phyloP scores from a whole-genome alignment of 2,329 filamentous ascomycete genomes.

The Didymella segeticola region DNA sequence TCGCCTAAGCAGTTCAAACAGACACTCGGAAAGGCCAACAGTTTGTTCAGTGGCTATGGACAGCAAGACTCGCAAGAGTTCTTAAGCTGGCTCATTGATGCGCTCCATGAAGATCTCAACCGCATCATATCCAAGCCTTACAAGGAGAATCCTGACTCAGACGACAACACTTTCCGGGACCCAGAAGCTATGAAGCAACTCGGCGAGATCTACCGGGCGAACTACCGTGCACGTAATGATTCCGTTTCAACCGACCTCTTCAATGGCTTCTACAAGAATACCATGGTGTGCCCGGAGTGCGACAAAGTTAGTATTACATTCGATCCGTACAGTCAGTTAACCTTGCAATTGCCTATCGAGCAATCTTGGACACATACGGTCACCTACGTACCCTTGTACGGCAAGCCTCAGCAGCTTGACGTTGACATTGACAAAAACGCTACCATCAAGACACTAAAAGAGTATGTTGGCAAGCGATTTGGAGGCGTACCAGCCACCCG shows the following conservation, averaged over 20 bases:
- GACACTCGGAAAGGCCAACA: conserved; percentile 79
- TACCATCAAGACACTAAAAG: conserved; percentile 72
- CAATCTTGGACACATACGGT: conserved; percentile 79
- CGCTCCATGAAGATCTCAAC: conserved; percentile 92
- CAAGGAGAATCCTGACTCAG: conserved; percentile 96
- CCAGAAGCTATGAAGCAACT: conserved; percentile 80
- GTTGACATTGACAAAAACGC: conserved; percentile 83
- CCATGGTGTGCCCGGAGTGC: conserved; percentile 87
- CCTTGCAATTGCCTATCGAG: conserved; percentile 86
- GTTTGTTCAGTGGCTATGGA: conserved; percentile 89
- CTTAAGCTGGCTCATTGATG: conserved; percentile 91
- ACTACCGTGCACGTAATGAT: conserved; percentile 90
- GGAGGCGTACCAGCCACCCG: conserved; percentile 61
- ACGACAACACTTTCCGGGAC: conserved; percentile 91
- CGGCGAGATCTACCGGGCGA: conserved; percentile 87
- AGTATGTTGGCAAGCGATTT: conserved; percentile 63
- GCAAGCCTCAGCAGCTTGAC: conserved; percentile 72
- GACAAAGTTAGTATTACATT: conserved; percentile 98
- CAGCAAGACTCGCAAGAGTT: conserved; percentile 99
- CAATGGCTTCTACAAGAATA: conserved; percentile 98
- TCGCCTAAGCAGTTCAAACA: conserved; percentile 83
- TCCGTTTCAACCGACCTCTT: conserved; percentile 96
- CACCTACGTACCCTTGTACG: conserved; percentile 78
- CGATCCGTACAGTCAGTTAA: conserved; percentile 95
- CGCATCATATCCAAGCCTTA: conserved; percentile 95